Conservation (phyloP, 2,329 filamentous ascomycete genomes). For the Diaporthe destruens region DNA sequence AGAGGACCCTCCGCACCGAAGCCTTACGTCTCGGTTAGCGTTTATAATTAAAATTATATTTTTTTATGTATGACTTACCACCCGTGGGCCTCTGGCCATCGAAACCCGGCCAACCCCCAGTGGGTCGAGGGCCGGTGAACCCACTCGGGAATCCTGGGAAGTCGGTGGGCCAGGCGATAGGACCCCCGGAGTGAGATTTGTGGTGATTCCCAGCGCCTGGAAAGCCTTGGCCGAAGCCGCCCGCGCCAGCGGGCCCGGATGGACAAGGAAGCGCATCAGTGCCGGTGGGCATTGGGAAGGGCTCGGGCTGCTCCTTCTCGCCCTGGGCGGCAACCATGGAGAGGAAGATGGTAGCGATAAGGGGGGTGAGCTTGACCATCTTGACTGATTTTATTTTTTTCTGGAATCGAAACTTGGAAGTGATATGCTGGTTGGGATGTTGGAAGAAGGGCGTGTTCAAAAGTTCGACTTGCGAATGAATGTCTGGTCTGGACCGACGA, state of each 20-base stretch:
- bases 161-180: slow-evolving; percentile 19
- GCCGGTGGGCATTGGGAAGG: not conserved
- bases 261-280: slow-evolving; percentile 11
- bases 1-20: not conserved
- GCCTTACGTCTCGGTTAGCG: not conserved
- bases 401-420: not conserved
- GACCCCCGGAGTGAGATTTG: slow-evolving; percentile 22
- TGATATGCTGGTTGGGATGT: slow-evolving; percentile 4
- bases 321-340: slow-evolving; percentile 38
- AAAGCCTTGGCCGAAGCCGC: not conserved
- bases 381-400: slow-evolving; percentile 35
- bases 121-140: slow-evolving; percentile 25
- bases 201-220: too few species aligned
- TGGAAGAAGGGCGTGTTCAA: slow-evolving; percentile 25
- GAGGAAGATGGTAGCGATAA: slow-evolving; percentile 39
- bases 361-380: slow-evolving; percentile 42
- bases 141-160: slow-evolving; percentile 32
- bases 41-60: not conserved
- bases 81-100: slow-evolving; percentile 10
- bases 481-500: slow-evolving; percentile 37
- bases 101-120: slow-evolving; percentile 33
- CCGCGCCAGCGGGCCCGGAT: not conserved
- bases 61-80: not conserved
- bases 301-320: not conserved
- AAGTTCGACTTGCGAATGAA: slow-evolving; percentile 42